Evolutionary conservation across 176 grass and related monocot genomes (phyloP), one percentile per base, ranked within the genome.

Genomic region (Bromus sterilis): DNA sequence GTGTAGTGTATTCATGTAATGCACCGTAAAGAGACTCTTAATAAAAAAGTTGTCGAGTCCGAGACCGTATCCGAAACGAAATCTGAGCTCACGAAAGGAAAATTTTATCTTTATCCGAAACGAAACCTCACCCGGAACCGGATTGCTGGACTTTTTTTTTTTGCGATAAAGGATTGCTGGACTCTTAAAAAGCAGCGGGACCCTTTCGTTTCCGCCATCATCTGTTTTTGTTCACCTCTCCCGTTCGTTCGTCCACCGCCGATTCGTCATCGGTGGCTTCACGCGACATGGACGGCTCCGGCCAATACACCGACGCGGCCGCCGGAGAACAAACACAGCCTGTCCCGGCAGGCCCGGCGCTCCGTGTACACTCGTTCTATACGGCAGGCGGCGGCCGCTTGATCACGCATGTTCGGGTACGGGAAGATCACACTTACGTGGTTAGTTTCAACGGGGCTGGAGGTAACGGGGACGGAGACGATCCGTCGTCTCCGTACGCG

Each of bases 371-470:
- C 21, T 40, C 35, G 21, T 3, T 51, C 48, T 21, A 15, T 51
- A 0, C 0, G 48, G 6, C 48, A 51, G 48, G 18, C 48, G 5
- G 2, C 18, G 48, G 18, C 48, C 2, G 2, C 18, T 51, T 51
- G 18, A 51, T 21, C 48, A 51, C 18, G 8, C 6, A 51, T 15
- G 0, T 51, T 51, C 16, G 6, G 48, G 0, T 51, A 21, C 18
- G 1, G 48, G 48, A 51, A 16, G 13, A 4, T 1, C 0, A 14
- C 66, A 2, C 0, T 3, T 69, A 40, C 66, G 2, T 67, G 21
- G 1, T 30, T 30, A 2, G 0, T 2, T 0, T 1, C 36, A 0
- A 3, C 61, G 1, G 20, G 34, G 9, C 0, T 9, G 20, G 34
- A 13, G 21, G 66, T 6, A 43, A 43, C 67, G 23, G 37, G 15